Percentiles rank a stretch among this genome's conserved stretches.
Conservation (phyloP, 148 eudicot genomes). For the Drosera capensis region DNA sequence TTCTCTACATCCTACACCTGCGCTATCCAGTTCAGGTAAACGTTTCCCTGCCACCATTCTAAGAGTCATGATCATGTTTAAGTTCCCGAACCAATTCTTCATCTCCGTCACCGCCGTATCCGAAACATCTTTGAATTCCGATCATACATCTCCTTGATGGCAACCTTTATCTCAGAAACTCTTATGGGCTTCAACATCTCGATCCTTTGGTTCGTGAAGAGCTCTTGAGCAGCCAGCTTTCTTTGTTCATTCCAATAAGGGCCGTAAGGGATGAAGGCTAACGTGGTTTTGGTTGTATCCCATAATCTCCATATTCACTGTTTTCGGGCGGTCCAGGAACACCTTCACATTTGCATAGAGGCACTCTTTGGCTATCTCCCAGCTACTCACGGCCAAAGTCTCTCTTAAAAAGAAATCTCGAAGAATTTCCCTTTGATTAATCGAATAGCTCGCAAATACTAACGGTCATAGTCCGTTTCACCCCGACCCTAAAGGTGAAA, state of each 20-base stretch:
- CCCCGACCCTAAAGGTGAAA: conserved; percentile 6
- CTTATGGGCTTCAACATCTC: conserved; percentile 1
- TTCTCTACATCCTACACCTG: background rate
- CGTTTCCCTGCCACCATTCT: background rate
- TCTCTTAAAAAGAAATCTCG: no score
- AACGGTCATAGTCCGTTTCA: background rate
- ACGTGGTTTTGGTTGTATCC: conserved; percentile 15
- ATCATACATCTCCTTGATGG: background rate
- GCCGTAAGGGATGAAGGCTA: conserved; percentile 19
- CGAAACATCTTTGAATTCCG: background rate
- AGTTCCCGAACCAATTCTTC: conserved; percentile 1
- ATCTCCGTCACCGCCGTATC: background rate
- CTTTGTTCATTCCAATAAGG: conserved; percentile 24
- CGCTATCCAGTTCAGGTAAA: background rate
- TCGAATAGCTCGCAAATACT: no score
- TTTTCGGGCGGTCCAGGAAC: background rate
- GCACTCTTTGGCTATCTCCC: conserved; percentile 7
- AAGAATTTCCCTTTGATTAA: no score
- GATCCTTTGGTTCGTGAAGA: conserved; percentile 13
- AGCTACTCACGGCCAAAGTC: conserved; percentile 5
- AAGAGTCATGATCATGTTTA: background rate
- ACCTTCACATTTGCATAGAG: background rate
- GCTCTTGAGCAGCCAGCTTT: conserved; percentile 14
- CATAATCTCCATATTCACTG: background rate
- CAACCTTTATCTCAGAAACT: background rate